A percentile compares a stretch with the other conserved stretches of the same genome.
Evolutionary conservation across 2,329 filamentous ascomycete genomes (phyloP).

Genomic region (Aotearoamyces nothofagi): DNA sequence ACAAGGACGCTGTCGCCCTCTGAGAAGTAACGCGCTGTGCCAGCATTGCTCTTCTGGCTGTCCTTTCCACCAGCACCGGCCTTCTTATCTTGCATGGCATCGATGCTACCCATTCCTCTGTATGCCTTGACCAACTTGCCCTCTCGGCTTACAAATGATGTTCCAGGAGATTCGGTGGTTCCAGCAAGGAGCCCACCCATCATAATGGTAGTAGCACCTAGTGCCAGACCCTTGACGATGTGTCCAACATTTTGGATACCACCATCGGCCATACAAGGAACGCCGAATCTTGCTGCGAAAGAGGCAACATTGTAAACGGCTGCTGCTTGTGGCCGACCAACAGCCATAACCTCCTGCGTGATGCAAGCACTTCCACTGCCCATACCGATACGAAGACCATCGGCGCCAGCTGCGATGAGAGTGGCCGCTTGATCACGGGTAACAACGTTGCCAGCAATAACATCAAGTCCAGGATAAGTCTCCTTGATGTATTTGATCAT

Average conservation of each 20-base stretch:
- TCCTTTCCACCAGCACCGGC: conserved; percentile 66
- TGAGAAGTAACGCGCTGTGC: conserved; percentile 95
- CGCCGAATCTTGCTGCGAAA: conserved; percentile 85
- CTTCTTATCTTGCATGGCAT: conserved; percentile 99
- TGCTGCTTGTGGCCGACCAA: conserved; percentile 88
- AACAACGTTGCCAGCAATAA: conserved; percentile 97
- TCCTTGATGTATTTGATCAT: conserved; percentile 96
- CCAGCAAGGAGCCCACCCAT: conserved; percentile 97
- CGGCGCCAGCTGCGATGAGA: conserved; percentile 84
- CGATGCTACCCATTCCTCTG: conserved; percentile 96
- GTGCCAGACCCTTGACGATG: conserved; percentile 93
- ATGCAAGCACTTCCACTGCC: conserved; percentile 96
- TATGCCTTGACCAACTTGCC: conserved; percentile 99
- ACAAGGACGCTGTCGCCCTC: conserved; percentile 91
- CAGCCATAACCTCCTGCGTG: conserved; percentile 98
- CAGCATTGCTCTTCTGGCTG: conserved; percentile 72
- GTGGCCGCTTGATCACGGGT: conserved; percentile 89
- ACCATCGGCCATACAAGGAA: conserved; percentile 95
- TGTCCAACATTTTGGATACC: conserved; percentile 98
- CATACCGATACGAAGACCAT: conserved; percentile 97
- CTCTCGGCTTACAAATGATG: conserved; percentile 90
- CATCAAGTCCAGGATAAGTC: conserved; percentile 72
- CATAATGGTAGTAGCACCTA: conserved; percentile 94
- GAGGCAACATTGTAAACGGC: conserved; percentile 79
- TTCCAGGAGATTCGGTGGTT: conserved; percentile 92